Base-by-base conservation (phyloP, 176 grass and related monocot genomes). In the Canna indica region DNA sequence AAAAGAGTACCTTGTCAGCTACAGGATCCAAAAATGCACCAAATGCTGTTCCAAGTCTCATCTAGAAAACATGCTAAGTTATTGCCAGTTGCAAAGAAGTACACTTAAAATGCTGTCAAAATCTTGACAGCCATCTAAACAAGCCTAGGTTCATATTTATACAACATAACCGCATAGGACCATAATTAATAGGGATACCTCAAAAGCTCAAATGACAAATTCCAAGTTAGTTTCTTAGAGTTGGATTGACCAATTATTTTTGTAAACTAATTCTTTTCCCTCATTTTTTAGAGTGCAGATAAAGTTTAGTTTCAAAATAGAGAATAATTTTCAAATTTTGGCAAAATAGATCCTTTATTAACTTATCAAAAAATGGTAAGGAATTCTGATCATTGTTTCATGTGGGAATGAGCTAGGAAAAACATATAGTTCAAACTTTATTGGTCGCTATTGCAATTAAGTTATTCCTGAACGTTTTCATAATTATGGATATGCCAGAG, bases 21-120 rank as follows among this genome's bases (percentile, higher is more conserved):
- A 99, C 95, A 74, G 95, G 95, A 85, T 99, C 95, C 56, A 99
- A 86, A 94, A 99, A 99, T 82, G 95, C 95, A 84, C 95, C 95
- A 82, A 99, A 99, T 72, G 95, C 84, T 68, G 95, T 93, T 60
- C 87, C 95, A 71, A 99, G 77, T 44, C 78, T 77, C 95, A 94
- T 94, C 95, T 99, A 80, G 46, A 47, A 76, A 28, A 48, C 13
- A 31, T 16, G 6, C 47, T 1, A 17, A 32, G 5, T 47, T 32
- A 70, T 9, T 26, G 20, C n/a, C 15, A 66, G 9, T 41, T 39
- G 34, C 35, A 39, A 39, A 6, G 7, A 32, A 16, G 13, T 63
- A 63, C 30, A 63, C 59, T 33, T 61, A 13, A 14, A 26, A 12
- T 14, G n/a, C n/a, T n/a, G 31, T 61, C 59, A 63, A 29, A 33